Percentiles rank a stretch among this genome's conserved stretches.
These are phyloP conservation scores for Xylariaceae sp. DNA, from an alignment of 2,329 filamentous ascomycete species.

Conservation along the genomic window DNA sequence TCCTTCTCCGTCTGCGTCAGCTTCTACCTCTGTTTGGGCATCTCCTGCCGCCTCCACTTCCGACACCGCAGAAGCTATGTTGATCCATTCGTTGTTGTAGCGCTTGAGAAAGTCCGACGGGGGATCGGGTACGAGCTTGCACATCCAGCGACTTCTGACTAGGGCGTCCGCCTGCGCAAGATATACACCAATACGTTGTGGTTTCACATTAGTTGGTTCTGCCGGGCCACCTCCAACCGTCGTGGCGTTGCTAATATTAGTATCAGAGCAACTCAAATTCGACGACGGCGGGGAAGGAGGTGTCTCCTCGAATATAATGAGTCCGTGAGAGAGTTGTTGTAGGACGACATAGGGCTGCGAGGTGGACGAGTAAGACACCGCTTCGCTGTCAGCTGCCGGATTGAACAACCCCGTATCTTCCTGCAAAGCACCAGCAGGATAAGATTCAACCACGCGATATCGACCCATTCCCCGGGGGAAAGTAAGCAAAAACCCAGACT, in stretches of 20 bases:
- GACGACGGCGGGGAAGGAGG: too few species aligned
- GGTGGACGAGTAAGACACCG: too few species aligned
- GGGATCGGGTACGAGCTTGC: conserved; percentile 4
- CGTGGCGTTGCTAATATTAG: not conserved
- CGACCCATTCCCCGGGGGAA: conserved; percentile 7
- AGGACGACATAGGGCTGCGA: too few species aligned
- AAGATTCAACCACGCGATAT: conserved; percentile 1
- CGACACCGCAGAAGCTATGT: too few species aligned
- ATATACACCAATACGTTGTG: conserved; percentile 6
- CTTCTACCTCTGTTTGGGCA: too few species aligned
- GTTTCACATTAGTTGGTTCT: not conserved
- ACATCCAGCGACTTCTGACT: conserved; percentile 6
- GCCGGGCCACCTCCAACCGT: not conserved
- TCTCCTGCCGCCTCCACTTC: too few species aligned
- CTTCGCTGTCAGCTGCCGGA: not conserved
- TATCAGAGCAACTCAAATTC: too few species aligned
- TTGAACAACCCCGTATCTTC: conserved; percentile 6
- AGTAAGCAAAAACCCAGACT: conserved; percentile 9
- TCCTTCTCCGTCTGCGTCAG: not conserved
- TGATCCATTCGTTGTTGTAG: too few species aligned
- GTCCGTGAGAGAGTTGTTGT: conserved; percentile 5
- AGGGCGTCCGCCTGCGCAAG: conserved; percentile 8
- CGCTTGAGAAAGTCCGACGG: too few species aligned
- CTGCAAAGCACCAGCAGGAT: conserved; percentile 6
- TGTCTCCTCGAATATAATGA: conserved; percentile 8